Conservation (phyloP, 2,329 filamentous ascomycete genomes). For the Pseudopyricularia cyperi region DNA sequence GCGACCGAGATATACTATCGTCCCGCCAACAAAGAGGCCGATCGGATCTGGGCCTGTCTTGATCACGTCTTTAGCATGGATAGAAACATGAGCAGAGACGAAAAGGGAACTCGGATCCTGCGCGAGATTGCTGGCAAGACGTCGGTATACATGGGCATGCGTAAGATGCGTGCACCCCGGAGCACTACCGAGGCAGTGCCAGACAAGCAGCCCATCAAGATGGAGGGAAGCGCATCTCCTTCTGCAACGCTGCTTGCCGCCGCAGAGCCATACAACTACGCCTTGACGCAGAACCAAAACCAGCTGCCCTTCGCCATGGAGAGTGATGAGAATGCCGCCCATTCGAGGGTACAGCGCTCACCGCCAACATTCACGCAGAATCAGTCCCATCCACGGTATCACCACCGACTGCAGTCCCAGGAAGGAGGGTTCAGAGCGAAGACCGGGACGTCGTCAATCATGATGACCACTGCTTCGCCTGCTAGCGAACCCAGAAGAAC, state of each 20-base stretch:
- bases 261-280: constrained; percentile 5
- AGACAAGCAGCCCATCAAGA: constrained; percentile 20
- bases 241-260: constrained; percentile 6
- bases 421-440: constrained; percentile 2
- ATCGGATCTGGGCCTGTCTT: constrained; percentile 56
- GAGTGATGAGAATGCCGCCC: not conserved
- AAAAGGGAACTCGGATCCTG: constrained; percentile 49
- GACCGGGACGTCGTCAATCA: not conserved
- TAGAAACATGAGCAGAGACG: constrained; percentile 30
- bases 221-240: constrained; percentile 7
- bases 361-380: constrained; percentile 1
- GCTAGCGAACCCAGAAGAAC: not conserved
- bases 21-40: constrained; percentile 42
- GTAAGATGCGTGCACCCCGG: constrained; percentile 41
- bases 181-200: constrained; percentile 25
- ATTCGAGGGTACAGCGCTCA: not conserved
- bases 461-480: not conserved
- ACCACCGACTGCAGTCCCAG: constrained; percentile 3
- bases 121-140: constrained; percentile 49
- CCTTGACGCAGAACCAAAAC: constrained; percentile 1
- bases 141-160: constrained; percentile 43
- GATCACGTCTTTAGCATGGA: constrained; percentile 60
- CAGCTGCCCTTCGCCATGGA: not conserved
- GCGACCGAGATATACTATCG: constrained; percentile 52
- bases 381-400: constrained; percentile 7